Evolutionary conservation across 2,329 filamentous ascomycete species (phyloP).

Genomic region (Hypoxylon rubiginosum): DNA sequence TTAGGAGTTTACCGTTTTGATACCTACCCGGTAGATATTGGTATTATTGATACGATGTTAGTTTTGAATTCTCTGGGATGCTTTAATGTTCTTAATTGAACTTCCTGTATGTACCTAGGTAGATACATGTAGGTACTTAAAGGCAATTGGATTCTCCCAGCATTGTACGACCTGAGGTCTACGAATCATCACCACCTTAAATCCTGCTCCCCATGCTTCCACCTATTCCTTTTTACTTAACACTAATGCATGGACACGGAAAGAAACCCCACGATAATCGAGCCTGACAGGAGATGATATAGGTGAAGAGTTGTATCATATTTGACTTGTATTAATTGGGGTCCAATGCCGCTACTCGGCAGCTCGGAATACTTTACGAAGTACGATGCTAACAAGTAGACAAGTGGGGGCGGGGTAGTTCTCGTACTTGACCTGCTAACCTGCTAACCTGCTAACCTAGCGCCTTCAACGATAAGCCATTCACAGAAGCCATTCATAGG

Average conservation of each 20-base stretch:
- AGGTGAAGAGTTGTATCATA: too few relatives aligned
- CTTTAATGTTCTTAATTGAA: too few relatives aligned
- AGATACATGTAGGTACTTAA: neutral
- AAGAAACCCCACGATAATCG: neutral
- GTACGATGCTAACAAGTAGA: neutral
- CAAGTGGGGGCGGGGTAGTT: conserved; percentile 1
- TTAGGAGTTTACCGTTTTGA: neutral
- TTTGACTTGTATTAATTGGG: neutral
- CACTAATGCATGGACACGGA: neutral
- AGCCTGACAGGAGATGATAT: neutral
- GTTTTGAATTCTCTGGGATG: neutral
- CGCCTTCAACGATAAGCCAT: conserved; percentile 13
- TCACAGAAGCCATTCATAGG: conserved; percentile 1
- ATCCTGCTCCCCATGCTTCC: too few relatives aligned
- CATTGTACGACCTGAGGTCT: too few relatives aligned
- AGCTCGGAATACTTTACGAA: neutral
- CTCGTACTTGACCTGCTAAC: neutral
- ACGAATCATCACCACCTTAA: too few relatives aligned
- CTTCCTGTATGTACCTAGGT: too few relatives aligned
- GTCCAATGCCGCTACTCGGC: neutral
- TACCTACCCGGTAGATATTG: too few relatives aligned
- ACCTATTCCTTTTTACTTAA: neutral
- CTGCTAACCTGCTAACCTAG: neutral
- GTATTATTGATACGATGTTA: neutral
- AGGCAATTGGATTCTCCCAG: neutral